Evolutionary conservation across 2,329 filamentous ascomycete species (phyloP), one percentile per base, ranked within the genome.

Genomic region (Fusarium penzigii): DNA sequence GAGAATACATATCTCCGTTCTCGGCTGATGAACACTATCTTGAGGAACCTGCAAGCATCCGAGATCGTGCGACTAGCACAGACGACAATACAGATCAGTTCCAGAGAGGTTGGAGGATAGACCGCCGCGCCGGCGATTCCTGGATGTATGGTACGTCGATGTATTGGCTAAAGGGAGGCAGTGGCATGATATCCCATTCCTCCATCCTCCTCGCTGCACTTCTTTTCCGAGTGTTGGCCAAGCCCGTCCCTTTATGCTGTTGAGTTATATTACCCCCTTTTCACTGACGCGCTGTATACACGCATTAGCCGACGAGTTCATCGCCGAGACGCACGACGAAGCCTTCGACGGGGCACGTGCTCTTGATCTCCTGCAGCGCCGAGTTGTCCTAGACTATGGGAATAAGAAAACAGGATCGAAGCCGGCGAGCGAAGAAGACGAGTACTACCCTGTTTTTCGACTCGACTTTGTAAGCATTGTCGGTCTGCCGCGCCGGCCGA

Each of bases 361-460:
- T 39, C 36, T 16, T 39, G n/a, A 39, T 39, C 36, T 39, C 36
- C 36, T 39, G n/a, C n/a, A 16, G n/a, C n/a, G 36, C n/a, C 36
- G 36, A 39, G n/a, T 39, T 13, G n/a, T 16, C 36, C 36, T 45
- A 14, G 44, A 45, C 32, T 38, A 45, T 34, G 44, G 44, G 16
- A 45, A 34, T 17, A 17, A 20, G 14, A 45, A 45, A 34, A 20
- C 44, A 17, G 44, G 44, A 20, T 45, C 32, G 14, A 17, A 17
- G n/a, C 13, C 44, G 44, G 44, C 44, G 14, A 45, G 44, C 44
- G 44, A 45, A 45, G 16, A 45, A 8, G 44, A 45, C n/a, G 32
- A 29, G 34, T 45, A 45, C 44, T 45, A 45, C 29, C 34, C 44
- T 12, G 44, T 39, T 13, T 45, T 45, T 34, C 16, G 16, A 17